phyloP scores from a whole-genome alignment of 768 basidiomycete species.

The Russula sp. region DNA sequence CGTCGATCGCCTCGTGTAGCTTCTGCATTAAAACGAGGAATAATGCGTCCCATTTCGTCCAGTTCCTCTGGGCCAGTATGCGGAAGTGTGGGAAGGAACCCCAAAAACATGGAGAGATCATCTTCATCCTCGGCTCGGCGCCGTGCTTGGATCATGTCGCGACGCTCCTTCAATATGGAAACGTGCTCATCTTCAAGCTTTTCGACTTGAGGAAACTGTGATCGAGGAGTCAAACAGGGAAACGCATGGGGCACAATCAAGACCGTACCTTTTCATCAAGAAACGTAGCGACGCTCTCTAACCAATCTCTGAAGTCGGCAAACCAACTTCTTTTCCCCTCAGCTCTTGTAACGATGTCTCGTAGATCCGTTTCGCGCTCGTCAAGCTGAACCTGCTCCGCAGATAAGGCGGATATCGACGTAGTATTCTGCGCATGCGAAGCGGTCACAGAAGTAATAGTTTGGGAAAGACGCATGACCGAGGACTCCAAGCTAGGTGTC shows the following conservation, averaged over 20 bases:
- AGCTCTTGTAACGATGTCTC: conserved; percentile 67
- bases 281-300: conserved; percentile 80
- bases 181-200: conserved; percentile 72
- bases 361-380: conserved; percentile 65
- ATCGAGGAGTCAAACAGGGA: conserved; percentile 21
- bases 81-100: conserved; percentile 43
- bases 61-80: conserved; percentile 42
- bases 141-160: conserved; percentile 64
- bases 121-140: conserved; percentile 75
- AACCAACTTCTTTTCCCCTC: conserved; percentile 85
- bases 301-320: conserved; percentile 69
- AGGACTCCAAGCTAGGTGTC: conserved; percentile 61
- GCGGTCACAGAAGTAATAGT: conserved; percentile 58
- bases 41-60: conserved; percentile 60
- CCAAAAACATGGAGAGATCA: conserved; percentile 70
- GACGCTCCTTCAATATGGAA: conserved; percentile 70
- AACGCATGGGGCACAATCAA: not conserved
- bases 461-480: conserved; percentile 58
- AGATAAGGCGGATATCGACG: conserved; percentile 53
- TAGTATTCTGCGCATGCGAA: conserved; percentile 64
- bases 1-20: conserved; percentile 53
- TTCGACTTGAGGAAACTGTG: conserved; percentile 76
- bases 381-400: conserved; percentile 66
- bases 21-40: conserved; percentile 48
- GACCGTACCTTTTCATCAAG: conserved; percentile 76